Base-by-base conservation (phyloP, 2,329 filamentous ascomycete genomes). In the Calonectria pteridis region DNA sequence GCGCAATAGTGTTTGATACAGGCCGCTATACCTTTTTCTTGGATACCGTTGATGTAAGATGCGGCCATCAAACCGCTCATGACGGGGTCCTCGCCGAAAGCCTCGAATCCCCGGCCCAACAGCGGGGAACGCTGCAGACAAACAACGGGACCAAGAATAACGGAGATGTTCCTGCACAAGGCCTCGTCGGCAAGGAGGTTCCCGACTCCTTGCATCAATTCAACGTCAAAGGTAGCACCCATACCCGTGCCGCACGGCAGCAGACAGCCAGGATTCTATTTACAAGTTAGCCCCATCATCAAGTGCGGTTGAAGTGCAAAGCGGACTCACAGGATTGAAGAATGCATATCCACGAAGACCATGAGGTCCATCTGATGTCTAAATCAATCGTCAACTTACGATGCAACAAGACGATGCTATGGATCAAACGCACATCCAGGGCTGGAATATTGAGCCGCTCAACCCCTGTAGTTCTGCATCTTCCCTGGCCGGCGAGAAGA, bases 141-240 rank as follows among this genome's bases (percentile, higher is more conserved):
- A 31, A 87, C 74, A 0, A 76, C 77, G 0, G 77, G 75, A 1
- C 71, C 72, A 1, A 77, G 87, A 75, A 93, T 89, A 14, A 94
- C 88, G 78, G 94, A 92, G 14, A 93, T 88, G 69, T 93, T 93
- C 84, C 95, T 95, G 67, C 71, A 75, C 16, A 75, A 77, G 0
- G 80, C 76, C 51, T 84, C 92, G 28, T 89, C 86, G 16, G 88
- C 91, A 75, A 93, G 87, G 16, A 91, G 83, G 18, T 86, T 83
- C 20, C 91, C 92, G n/a, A 91, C 86, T 64, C 88, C 81, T 49
- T 88, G 83, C 58, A 92, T 86, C 33, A 93, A 83, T 4, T 90
- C 87, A 3, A 85, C 77, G 77, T 93, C 90, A 87, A 91, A 93
- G 16, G 91, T 92, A 18, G 91, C 90, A 11, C 90, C 91, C 71